phyloP scores from a whole-genome alignment of 306 rosid genomes.

The Prunus mira region DNA sequence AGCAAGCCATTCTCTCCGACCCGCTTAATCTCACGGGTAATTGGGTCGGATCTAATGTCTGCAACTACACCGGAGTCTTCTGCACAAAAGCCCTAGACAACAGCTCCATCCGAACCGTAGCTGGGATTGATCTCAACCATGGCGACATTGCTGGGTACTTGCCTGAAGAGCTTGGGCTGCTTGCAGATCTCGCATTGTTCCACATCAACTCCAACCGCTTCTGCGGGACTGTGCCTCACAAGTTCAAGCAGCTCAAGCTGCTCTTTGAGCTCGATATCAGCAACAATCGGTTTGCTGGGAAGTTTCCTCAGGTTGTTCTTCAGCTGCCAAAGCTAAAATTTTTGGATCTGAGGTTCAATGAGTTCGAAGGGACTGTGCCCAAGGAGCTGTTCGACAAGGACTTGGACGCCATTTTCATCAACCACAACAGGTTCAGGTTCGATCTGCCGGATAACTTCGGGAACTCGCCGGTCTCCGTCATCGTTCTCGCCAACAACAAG shows the following conservation, averaged over 20 bases:
- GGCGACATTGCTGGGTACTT: conserved; percentile 94
- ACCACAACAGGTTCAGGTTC: conserved; percentile 66
- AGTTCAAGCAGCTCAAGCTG: conserved; percentile 46
- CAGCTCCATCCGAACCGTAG: conserved; percentile 58
- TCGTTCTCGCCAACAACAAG: conserved; percentile 75
- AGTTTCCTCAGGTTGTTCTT: conserved; percentile 73
- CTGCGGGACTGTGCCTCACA: conserved; percentile 82
- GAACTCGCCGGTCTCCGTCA: conserved; percentile 90
- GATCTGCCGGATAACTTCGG: conserved; percentile 81
- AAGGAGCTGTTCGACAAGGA: conserved; percentile 77
- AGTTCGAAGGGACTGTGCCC: conserved; percentile 87
- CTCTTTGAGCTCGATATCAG: conserved; percentile 85
- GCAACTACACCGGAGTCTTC: conserved; percentile 60
- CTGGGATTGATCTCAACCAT: conserved; percentile 94
- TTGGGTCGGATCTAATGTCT: conserved; percentile 83
- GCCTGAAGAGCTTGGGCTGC: conserved; percentile 80
- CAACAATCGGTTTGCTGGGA: conserved; percentile 82
- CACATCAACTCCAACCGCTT: conserved; percentile 84
- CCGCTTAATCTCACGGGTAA: conserved; percentile 48
- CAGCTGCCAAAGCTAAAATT: conserved; percentile 64
- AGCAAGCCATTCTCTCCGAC: conserved; percentile 82
- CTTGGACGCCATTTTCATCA: conserved; percentile 84
- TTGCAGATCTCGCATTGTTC: conserved; percentile 70
- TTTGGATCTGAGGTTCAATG: conserved; percentile 91
- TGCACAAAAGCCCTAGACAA: conserved; percentile 71